phyloP scores from a whole-genome alignment of 192 early-diverging fungal species.

The Backusella parvicylindrica region DNA sequence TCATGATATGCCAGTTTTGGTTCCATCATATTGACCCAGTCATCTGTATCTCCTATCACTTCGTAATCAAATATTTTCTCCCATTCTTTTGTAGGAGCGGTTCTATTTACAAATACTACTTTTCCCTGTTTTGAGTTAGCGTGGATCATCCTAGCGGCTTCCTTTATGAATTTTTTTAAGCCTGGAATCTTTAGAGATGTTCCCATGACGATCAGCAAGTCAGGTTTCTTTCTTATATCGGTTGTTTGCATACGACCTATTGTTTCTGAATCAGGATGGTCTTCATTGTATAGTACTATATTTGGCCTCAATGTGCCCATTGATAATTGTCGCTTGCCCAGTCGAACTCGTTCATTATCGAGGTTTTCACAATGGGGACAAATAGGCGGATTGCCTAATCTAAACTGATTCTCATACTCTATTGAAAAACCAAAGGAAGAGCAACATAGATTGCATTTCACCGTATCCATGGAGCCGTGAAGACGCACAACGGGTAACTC shows the following conservation, averaged over 20 bases:
- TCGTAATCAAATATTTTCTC: constrained; percentile 77
- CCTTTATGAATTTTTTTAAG: constrained; percentile 71
- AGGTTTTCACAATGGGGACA: constrained; percentile 53
- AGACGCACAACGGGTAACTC: constrained; percentile 85
- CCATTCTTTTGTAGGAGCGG: constrained; percentile 69
- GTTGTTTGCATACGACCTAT: constrained; percentile 56
- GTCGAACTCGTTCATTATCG: constrained; percentile 46
- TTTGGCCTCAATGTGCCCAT: constrained; percentile 84
- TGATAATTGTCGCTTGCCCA: constrained; percentile 74
- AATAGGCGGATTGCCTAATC: constrained; percentile 67
- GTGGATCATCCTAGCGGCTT: constrained; percentile 61
- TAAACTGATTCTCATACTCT: constrained; percentile 58
- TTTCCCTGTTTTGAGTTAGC: constrained; percentile 42
- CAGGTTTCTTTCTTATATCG: constrained; percentile 61
- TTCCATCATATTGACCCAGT: constrained; percentile 41
- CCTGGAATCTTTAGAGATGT: constrained; percentile 85
- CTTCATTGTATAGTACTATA: constrained; percentile 95
- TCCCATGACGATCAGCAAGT: constrained; percentile 84
- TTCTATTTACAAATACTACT: constrained; percentile 78
- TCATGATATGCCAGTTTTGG: constrained; percentile 13
- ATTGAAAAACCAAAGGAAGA: constrained; percentile 61
- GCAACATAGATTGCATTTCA: constrained; percentile 86
- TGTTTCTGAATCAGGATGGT: constrained; percentile 68
- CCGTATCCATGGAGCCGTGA: constrained; percentile 84
- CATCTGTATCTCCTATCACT: constrained; percentile 67